Base-by-base conservation (phyloP, 1,284 basidiomycete species). In the Boletellus deceptivus region DNA sequence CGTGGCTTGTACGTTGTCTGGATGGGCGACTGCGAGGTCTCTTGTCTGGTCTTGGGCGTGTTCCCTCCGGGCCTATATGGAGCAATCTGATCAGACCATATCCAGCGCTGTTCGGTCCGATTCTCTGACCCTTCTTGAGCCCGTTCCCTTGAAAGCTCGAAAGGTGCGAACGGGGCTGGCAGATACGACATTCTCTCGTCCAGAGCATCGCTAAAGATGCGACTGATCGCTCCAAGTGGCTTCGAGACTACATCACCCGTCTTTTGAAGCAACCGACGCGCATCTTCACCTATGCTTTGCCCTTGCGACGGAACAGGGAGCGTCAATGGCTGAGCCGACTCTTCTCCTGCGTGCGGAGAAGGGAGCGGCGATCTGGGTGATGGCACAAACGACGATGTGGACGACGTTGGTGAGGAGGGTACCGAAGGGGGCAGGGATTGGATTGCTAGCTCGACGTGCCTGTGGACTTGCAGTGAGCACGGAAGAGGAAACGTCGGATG, bases 181-280 rank as follows among this genome's bases (percentile, higher is more conserved):
- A 84, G 72, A 61, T 79, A 80, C 0, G 75, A 64, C 42, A 82
- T 68, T 57, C 76, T 79, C 36, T 75, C 75, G 59, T 91, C 89
- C 8, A 91, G 68, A 0, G 85, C 88, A 51, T 87, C 88, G 59
- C 78, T 87, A 63, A 97, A 87, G 55, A 97, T 93, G 53, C 89
- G 83, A 10, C 91, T 83, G 48, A 97, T 88, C 2, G 93, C 91
- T 55, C 76, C 89, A 13, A 97, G 76, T 6, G 93, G 93, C 63
- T 92, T 92, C 14, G 86, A 90, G 52, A 96, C 86, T 1, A 83
- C 90, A 63, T 93, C 91, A 6, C 92, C 89, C 0, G 93, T 95
- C 62, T 89, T 86, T 68, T 93, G 88, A 50, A 97, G 76, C 40
- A 96, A 80, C 16, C 85, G 79, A 39, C 82, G 82, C 0, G 93